Percentiles rank a stretch among this genome's conserved stretches.
These are phyloP conservation scores for Esteya vermicola DNA, from an alignment of 2,329 filamentous ascomycete genomes.

Conservation along the genomic window DNA sequence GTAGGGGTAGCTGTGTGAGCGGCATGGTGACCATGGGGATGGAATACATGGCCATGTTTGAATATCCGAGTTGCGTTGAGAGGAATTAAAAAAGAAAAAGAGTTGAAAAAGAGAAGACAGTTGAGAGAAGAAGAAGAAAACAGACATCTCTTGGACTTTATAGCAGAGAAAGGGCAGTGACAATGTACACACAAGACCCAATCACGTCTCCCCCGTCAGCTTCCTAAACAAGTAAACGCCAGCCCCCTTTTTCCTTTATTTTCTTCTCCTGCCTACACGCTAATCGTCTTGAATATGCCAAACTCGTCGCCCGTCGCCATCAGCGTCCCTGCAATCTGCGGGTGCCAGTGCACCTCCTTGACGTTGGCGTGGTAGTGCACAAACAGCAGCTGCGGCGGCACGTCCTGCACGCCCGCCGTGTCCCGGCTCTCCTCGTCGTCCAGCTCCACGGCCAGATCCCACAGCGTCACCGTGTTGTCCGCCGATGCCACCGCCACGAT, in stretches of 20 bases:
- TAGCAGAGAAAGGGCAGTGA: too few relatives aligned
- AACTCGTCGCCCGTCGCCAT: slow-evolving; percentile 88
- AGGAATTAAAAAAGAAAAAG: too few relatives aligned
- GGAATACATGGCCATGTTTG: too few relatives aligned
- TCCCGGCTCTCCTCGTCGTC: slow-evolving; percentile 95
- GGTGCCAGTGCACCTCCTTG: slow-evolving; percentile 96
- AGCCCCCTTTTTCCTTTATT: background rate
- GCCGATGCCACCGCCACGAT: slow-evolving; percentile 85
- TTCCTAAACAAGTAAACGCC: too few relatives aligned
- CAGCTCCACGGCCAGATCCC: slow-evolving; percentile 92
- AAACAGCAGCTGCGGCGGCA: slow-evolving; percentile 88
- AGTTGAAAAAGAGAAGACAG: too few relatives aligned
- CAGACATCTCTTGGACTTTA: too few relatives aligned
- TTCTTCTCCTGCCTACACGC: slow-evolving; percentile 34
- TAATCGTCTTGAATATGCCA: slow-evolving; percentile 73
- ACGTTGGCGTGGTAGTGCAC: slow-evolving; percentile 92
- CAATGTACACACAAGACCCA: too few relatives aligned
- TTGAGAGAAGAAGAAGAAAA: too few relatives aligned
- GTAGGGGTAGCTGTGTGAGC: background rate
- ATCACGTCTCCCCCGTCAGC: too few relatives aligned
- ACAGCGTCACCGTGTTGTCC: slow-evolving; percentile 87
- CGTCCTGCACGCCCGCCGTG: slow-evolving; percentile 72
- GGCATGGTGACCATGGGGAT: background rate
- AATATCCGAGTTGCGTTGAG: too few relatives aligned
- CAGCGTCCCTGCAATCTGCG: slow-evolving; percentile 79